phyloP scores from a whole-genome alignment of 1,284 basidiomycete genomes.

The Cerioporus squamosus region DNA sequence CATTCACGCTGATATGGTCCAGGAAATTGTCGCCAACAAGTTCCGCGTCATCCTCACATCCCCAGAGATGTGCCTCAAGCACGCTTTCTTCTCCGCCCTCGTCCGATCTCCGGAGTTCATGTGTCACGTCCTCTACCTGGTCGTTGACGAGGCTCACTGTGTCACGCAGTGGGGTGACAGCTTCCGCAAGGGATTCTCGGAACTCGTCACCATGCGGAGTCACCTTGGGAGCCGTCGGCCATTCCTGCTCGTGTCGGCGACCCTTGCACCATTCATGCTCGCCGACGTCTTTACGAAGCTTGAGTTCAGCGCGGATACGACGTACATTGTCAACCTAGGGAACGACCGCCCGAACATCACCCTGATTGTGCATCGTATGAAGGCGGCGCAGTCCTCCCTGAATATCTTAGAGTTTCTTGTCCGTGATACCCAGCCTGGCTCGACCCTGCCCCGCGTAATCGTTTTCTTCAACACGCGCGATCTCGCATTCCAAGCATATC shows the following conservation, averaged over 20 bases:
- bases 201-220: background rate
- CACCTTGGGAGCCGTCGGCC: background rate
- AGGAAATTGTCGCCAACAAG: background rate
- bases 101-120: background rate
- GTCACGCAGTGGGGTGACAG: constrained; percentile 2
- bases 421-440: background rate
- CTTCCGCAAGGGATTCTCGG: background rate
- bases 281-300: background rate
- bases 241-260: background rate
- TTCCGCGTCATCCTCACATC: background rate
- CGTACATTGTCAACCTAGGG: constrained; percentile 5
- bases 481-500: background rate
- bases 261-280: background rate
- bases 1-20: no score
- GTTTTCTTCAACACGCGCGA: constrained; percentile 2
- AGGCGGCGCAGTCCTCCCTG: background rate
- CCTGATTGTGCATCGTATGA: background rate
- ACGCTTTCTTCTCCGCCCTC: background rate
- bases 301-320: background rate
- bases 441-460: background rate
- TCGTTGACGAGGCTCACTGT: constrained; percentile 4
- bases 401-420: background rate
- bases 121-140: background rate
- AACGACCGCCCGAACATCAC: constrained; percentile 6
- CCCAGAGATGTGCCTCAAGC: constrained; percentile 3